Evolutionary conservation across 139 green algal genomes (phyloP).

Genomic region (Micractinium conductrix): DNA sequence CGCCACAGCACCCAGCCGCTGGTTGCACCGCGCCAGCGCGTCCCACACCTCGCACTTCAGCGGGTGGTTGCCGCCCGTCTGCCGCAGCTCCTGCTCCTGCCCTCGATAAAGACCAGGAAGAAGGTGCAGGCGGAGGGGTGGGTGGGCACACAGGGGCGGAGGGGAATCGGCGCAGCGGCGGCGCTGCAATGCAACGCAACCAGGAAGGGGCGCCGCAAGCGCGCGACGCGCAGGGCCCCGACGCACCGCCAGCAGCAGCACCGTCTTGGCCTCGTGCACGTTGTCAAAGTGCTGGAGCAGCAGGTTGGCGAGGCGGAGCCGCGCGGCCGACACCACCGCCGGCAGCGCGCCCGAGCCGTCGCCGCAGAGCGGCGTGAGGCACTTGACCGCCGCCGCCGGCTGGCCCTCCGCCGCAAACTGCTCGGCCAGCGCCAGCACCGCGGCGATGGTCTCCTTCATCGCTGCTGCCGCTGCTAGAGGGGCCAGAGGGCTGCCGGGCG

Average conservation of each 20-base stretch:
- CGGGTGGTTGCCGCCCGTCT: conserved; percentile 4
- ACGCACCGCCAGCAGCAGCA: conserved; percentile 18
- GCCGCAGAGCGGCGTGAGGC: conserved; percentile 26
- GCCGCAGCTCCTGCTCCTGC: conserved; percentile 30
- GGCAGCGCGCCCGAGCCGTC: conserved; percentile 7
- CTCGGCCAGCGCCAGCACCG: conserved; percentile 24
- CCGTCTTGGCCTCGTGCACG: not conserved
- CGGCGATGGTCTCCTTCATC: not conserved
- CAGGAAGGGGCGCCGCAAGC: not conserved
- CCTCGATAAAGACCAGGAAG: too few relatives aligned
- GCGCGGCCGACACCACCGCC: not conserved
- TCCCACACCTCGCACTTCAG: conserved; percentile 34
- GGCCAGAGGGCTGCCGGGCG: too few relatives aligned
- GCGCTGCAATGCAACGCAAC: not conserved
- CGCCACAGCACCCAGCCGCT: conserved; percentile 26
- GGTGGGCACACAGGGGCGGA: too few relatives aligned
- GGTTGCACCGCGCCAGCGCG: conserved; percentile 21
- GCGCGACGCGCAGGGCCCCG: too few relatives aligned
- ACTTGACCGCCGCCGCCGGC: conserved; percentile 26
- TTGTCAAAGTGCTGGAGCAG: conserved; percentile 48
- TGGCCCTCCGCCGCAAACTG: not conserved
- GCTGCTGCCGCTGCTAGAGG: too few relatives aligned
- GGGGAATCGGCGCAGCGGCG: too few relatives aligned
- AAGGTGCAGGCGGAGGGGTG: too few relatives aligned
- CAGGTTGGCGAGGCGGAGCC: conserved; percentile 25